These are phyloP conservation scores for Solanum sejunctum DNA, from an alignment of 257 asterid species.

Conservation along the genomic window DNA sequence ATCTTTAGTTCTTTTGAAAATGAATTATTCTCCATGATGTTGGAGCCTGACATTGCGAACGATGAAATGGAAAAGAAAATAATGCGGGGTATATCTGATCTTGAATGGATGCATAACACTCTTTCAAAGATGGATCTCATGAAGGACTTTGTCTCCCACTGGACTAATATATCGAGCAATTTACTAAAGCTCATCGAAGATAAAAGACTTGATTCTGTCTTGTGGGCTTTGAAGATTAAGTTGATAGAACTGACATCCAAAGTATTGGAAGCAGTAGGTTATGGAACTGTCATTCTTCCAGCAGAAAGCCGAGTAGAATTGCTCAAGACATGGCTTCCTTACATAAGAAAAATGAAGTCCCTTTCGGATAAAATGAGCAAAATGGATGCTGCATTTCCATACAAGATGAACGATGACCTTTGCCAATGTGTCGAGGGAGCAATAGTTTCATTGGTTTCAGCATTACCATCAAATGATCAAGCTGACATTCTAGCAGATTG, in stretches of 20 bases:
- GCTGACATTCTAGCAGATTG: conserved; percentile 66
- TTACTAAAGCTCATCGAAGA: conserved; percentile 23
- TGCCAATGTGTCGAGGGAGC: conserved; percentile 73
- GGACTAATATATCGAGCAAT: conserved; percentile 39
- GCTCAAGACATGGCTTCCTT: conserved; percentile 62
- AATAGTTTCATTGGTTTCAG: conserved; percentile 49
- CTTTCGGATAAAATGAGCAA: conserved; percentile 26
- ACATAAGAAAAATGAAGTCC: conserved; percentile 49
- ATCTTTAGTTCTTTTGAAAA: conserved; percentile 32
- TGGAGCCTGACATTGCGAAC: conserved; percentile 10
- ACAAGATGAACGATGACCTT: conserved; percentile 61
- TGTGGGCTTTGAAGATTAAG: conserved; percentile 54
- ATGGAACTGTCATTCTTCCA: conserved; percentile 62
- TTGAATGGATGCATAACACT: conserved; percentile 66
- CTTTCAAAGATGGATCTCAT: conserved; percentile 51
- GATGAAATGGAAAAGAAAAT: conserved; percentile 15
- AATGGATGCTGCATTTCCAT: conserved; percentile 23
- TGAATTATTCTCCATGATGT: conserved; percentile 23
- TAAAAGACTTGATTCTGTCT: conserved; percentile 19
- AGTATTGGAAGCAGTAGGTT: conserved; percentile 70
- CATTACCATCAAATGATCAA: conserved; percentile 65
- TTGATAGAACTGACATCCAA: conserved; percentile 50
- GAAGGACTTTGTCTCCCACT: conserved; percentile 48
- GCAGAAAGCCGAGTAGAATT: conserved; percentile 41
- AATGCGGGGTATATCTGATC: conserved; percentile 28